Evolutionary conservation across 2,329 filamentous ascomycete genomes (phyloP), one percentile per base, ranked within the genome.

Genomic region (Camptophora hylomeconis): DNA sequence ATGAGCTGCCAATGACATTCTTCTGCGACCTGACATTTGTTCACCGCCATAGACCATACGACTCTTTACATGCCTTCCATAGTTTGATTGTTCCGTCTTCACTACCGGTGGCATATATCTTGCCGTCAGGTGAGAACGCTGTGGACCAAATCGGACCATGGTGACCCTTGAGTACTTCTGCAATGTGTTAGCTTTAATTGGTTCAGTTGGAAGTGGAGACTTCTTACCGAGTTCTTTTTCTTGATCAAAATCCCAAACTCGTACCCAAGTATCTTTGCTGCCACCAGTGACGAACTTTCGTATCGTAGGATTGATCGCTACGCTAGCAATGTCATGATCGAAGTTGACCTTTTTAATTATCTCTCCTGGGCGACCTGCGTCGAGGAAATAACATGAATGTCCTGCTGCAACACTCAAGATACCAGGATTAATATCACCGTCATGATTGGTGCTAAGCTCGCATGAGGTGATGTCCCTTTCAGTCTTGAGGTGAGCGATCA

Each of bases 1-100:
- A n/a, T n/a, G n/a, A n/a, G n/a, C n/a, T n/a, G n/a, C n/a, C n/a
- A n/a, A n/a, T n/a, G n/a, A n/a, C n/a, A n/a, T n/a, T n/a, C n/a
- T n/a, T n/a, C n/a, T n/a, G n/a, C n/a, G n/a, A n/a, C n/a, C n/a
- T n/a, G n/a, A n/a, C n/a, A n/a, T n/a, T 7, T 35, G 4, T 24
- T 39, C 36, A 75, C 44, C 66, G 63, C 74, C 74, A 79, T 12
- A 79, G 52, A 10, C 74, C 74, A 48, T 78, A 78, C 2, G 69
- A 62, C 24, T 72, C 71, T 24, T 61, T 61, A 28, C 71, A 74
- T 36, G 72, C 72, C 51, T 79, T 79, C 74, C 74, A 79, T 42
- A 98, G 65, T 60, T 98, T 98, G 54, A 98, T 92, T 0, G 89
- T 98, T 21, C 89, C 89, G 47, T 98, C 89, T 52, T 98, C 89